These are phyloP conservation scores for Fusarium sulawesiense DNA, from an alignment of 2,329 filamentous ascomycete species.

Conservation along the genomic window DNA sequence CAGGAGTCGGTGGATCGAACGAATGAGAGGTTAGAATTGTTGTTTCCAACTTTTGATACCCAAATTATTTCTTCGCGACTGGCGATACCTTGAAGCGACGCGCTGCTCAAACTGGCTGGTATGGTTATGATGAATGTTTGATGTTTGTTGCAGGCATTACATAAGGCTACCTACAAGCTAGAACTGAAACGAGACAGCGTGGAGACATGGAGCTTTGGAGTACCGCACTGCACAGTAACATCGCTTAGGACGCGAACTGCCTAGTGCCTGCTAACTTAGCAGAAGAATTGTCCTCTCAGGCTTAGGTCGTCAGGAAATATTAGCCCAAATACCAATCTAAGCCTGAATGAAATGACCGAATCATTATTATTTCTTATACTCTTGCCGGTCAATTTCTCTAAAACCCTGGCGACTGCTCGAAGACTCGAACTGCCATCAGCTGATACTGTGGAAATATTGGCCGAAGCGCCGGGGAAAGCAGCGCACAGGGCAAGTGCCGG, in stretches of 20 bases:
- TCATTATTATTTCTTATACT: neutral
- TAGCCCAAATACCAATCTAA: neutral
- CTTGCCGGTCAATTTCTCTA: neutral
- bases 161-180: constrained; percentile 7
- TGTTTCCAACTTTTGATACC: neutral
- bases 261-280: neutral
- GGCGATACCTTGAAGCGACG: constrained; percentile 18
- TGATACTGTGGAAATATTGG: constrained; percentile 24
- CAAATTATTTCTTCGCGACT: constrained; percentile 15
- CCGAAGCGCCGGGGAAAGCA: constrained; percentile 11
- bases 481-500: constrained; percentile 16
- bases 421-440: neutral
- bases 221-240: constrained; percentile 22
- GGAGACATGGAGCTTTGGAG: neutral
- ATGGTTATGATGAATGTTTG: constrained; percentile 19
- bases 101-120: constrained; percentile 18
- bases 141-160: constrained; percentile 24
- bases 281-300: neutral
- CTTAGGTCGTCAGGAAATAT: neutral
- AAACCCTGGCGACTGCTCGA: neutral
- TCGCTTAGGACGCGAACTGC: neutral
- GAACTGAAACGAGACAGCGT: constrained; percentile 10
- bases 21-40: neutral
- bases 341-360: neutral
- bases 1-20: too few species aligned